phyloP scores from a whole-genome alignment of 352 stramenopile species.

The Pseudoperonospora humuli region DNA sequence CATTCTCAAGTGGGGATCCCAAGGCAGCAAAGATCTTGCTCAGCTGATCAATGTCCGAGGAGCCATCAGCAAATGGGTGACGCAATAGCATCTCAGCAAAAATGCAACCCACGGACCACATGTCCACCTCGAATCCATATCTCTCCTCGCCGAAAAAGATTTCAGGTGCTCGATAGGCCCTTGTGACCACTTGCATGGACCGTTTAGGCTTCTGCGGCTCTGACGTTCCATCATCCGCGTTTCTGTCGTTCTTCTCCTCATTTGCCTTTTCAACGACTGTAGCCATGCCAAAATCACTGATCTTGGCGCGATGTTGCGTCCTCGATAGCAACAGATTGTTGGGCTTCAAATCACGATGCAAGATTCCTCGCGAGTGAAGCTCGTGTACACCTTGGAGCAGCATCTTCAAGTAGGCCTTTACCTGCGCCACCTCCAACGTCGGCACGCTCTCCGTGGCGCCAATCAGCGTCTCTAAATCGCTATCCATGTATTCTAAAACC shows the following conservation, averaged over 20 bases:
- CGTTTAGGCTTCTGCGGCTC: constrained; percentile 22
- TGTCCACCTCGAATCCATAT: constrained; percentile 56
- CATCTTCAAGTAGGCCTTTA: constrained; percentile 70
- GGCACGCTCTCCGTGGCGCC: constrained; percentile 26
- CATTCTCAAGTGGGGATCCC: constrained; percentile 54
- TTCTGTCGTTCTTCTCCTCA: constrained; percentile 2
- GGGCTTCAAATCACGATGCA: constrained; percentile 78
- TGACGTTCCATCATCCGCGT: constrained; percentile 7
- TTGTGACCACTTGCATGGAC: constrained; percentile 68
- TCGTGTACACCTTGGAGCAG: constrained; percentile 51
- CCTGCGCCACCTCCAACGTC: constrained; percentile 35
- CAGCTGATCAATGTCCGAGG: constrained; percentile 75
- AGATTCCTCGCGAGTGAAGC: constrained; percentile 43
- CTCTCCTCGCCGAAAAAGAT: constrained; percentile 67
- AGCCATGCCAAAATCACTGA: constrained; percentile 81
- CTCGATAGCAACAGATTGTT: constrained; percentile 69
- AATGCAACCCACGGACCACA: constrained; percentile 77
- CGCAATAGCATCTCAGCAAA: constrained; percentile 72
- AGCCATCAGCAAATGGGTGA: constrained; percentile 48
- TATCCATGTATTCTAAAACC: constrained; percentile 75
- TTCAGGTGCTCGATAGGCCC: constrained; percentile 64
- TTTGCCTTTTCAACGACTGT: constrained; percentile 20
- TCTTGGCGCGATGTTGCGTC: constrained; percentile 41
- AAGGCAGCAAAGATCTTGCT: constrained; percentile 63
- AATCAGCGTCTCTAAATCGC: constrained; percentile 61